phyloP scores from a whole-genome alignment of 148 eudicot genomes.

The Silene conica region DNA sequence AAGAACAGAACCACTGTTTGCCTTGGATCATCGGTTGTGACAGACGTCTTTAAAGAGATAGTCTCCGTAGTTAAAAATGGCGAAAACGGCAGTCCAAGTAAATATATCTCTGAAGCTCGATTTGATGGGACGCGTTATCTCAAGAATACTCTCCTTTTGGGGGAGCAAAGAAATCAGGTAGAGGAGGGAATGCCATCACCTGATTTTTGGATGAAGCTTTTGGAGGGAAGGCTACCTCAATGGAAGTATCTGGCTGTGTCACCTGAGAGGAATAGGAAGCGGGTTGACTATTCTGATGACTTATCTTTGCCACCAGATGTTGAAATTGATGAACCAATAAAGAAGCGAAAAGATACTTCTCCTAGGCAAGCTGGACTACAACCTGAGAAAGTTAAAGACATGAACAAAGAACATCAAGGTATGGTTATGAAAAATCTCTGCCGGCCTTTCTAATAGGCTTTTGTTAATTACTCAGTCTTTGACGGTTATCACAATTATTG shows the following conservation, averaged over 20 bases:
- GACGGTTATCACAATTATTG: background rate
- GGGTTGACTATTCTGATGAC: slow-evolving; percentile 42
- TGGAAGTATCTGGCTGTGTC: slow-evolving; percentile 59
- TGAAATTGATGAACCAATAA: slow-evolving; percentile 36
- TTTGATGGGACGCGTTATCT: slow-evolving; percentile 43
- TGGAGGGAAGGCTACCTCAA: slow-evolving; percentile 53
- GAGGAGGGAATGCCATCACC: slow-evolving; percentile 47
- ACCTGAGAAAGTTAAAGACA: slow-evolving; percentile 16
- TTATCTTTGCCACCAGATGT: slow-evolving; percentile 20
- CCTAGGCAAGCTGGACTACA: slow-evolving; percentile 16
- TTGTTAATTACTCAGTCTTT: background rate
- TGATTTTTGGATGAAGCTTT: slow-evolving; percentile 58
- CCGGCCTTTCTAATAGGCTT: background rate
- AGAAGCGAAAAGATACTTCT: slow-evolving; percentile 39
- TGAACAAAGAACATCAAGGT: slow-evolving; percentile 21
- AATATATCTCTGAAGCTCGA: slow-evolving; percentile 43
- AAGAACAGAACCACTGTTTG: slow-evolving; percentile 24
- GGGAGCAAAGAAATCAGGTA: slow-evolving; percentile 43
- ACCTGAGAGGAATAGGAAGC: slow-evolving; percentile 68
- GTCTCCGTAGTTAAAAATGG: slow-evolving; percentile 29
- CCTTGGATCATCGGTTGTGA: slow-evolving; percentile 29
- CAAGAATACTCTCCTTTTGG: slow-evolving; percentile 42
- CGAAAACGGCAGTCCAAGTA: slow-evolving; percentile 13
- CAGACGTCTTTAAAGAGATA: slow-evolving; percentile 50
- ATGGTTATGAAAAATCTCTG: slow-evolving; percentile 5